Evolutionary conservation across 2,329 filamentous ascomycete species (phyloP).

Genomic region (Aspergillus chevalieri): DNA sequence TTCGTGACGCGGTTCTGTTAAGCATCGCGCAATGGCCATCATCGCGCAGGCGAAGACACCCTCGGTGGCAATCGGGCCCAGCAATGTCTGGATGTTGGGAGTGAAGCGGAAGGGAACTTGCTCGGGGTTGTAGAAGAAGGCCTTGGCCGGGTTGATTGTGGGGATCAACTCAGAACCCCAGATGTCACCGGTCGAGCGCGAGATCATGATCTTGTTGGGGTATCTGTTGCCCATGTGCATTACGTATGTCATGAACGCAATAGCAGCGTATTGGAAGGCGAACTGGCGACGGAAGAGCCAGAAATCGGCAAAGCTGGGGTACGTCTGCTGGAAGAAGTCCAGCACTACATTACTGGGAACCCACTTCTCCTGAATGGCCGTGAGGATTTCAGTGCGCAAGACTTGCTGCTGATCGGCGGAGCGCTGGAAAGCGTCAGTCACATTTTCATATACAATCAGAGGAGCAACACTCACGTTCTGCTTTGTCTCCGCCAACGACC

Average conservation of each 20-base stretch:
- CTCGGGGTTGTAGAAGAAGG: slow-evolving; percentile 91
- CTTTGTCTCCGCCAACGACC: slow-evolving; percentile 66
- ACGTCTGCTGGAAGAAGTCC: slow-evolving; percentile 83
- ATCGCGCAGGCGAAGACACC: slow-evolving; percentile 92
- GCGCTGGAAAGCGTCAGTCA: slow-evolving; percentile 30
- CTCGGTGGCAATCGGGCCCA: slow-evolving; percentile 93
- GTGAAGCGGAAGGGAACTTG: slow-evolving; percentile 95
- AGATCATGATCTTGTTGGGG: slow-evolving; percentile 91
- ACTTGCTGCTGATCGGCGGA: slow-evolving; percentile 62
- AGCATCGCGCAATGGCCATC: slow-evolving; percentile 91
- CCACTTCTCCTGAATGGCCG: slow-evolving; percentile 88
- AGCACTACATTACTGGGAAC: slow-evolving; percentile 76
- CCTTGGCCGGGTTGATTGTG: slow-evolving; percentile 74
- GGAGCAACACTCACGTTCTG: slow-evolving; percentile 36
- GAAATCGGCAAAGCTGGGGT: slow-evolving; percentile 86
- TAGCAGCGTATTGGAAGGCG: slow-evolving; percentile 85
- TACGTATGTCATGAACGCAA: slow-evolving; percentile 98
- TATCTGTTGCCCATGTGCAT: slow-evolving; percentile 96
- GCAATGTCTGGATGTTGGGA: slow-evolving; percentile 88
- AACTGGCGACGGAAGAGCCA: slow-evolving; percentile 98
- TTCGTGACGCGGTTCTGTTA: slow-evolving; percentile 75
- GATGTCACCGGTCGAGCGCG: slow-evolving; percentile 79
- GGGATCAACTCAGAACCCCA: slow-evolving; percentile 96
- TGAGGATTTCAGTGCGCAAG: slow-evolving; percentile 84
- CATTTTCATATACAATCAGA: not conserved